Base-by-base conservation (phyloP, 2,329 filamentous ascomycete genomes). In the Trichoderma sp. region DNA sequence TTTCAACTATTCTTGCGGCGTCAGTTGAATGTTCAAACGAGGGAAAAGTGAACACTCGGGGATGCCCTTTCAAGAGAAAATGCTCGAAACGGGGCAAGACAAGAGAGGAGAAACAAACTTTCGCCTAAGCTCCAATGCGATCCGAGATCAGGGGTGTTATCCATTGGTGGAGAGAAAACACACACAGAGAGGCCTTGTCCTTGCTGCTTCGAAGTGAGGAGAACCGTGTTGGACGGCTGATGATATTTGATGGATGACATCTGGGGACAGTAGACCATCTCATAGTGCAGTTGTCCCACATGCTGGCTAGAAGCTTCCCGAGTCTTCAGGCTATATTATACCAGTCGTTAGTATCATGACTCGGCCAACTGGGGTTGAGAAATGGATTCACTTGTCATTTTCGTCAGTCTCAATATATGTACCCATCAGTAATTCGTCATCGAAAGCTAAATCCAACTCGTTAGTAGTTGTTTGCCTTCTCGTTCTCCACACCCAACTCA, bases 241-340 rank as follows among this genome's bases (percentile, higher is more conserved):
- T 84, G 81, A 64, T 84, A 85, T 67, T 80, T 79, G 70, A 87
- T 81, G 5, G 82, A 83, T 9, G 82, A 82, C 63, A 84, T 78
- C 50, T 81, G 76, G 7, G 75, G 74, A 15, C 77, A 76, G n/a
- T 73, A 72, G n/a, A 81, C 72, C 73, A 79, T 74, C 70, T 83
- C 48, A 25, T 53, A 53, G 15, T 54, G 48, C 13, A 12, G 68
- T 2, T 19, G 50, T 15, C 8, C 27, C 9, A 39, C 10, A 22
- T 15, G 15, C n/a, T 19, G 53, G 15, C 15, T 69, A 69, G 65
- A 72, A 73, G 59, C 64, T 64, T 17, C 68, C 17, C 71, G 75
- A 15, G 5, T 39, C 7, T 29, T 5, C 15, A 60, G 22, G 17
- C 56, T 60, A 32, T 34, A 39, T 34, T n/a, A n/a, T 35, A 17